Evolutionary conservation across 2,329 filamentous ascomycete genomes (phyloP).

Genomic region (Colletotrichum spinosum): DNA sequence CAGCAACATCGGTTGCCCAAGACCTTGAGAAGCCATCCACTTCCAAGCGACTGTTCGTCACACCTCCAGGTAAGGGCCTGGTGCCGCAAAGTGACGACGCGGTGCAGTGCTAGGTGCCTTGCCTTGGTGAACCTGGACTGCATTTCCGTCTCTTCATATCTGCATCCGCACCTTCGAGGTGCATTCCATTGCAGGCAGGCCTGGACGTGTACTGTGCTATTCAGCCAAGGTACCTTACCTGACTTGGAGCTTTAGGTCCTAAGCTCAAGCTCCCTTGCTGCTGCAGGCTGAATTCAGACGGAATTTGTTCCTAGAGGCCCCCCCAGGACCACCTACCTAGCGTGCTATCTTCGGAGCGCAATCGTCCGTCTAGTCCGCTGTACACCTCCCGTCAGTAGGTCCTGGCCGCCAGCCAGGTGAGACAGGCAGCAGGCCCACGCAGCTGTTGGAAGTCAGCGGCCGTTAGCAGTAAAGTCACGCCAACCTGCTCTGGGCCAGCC

Average conservation of each 20-base stretch:
- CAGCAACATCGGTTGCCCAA: conserved; percentile 8
- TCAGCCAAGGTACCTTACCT: too few species aligned
- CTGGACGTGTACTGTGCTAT: too few species aligned
- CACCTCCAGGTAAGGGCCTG: neutral
- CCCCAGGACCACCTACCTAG: too few species aligned
- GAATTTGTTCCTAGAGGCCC: conserved; percentile 5
- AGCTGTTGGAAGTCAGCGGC: conserved; percentile 15
- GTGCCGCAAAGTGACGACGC: conserved; percentile 25
- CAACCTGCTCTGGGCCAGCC: neutral
- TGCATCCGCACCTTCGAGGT: neutral
- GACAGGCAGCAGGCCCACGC: conserved; percentile 13
- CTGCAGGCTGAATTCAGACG: conserved; percentile 21
- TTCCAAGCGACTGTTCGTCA: neutral
- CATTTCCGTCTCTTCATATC: conserved; percentile 8
- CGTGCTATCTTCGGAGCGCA: neutral
- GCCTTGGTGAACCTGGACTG: neutral
- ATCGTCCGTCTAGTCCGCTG: neutral
- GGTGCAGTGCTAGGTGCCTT: conserved; percentile 28
- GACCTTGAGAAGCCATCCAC: neutral
- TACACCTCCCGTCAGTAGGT: neutral
- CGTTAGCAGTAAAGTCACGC: conserved; percentile 30
- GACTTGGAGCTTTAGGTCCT: neutral
- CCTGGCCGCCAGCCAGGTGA: conserved; percentile 2
- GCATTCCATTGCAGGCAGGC: too few species aligned
- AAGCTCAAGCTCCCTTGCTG: neutral